Conservation (phyloP, 306 rosid species). For the Prunus armeniaca region DNA sequence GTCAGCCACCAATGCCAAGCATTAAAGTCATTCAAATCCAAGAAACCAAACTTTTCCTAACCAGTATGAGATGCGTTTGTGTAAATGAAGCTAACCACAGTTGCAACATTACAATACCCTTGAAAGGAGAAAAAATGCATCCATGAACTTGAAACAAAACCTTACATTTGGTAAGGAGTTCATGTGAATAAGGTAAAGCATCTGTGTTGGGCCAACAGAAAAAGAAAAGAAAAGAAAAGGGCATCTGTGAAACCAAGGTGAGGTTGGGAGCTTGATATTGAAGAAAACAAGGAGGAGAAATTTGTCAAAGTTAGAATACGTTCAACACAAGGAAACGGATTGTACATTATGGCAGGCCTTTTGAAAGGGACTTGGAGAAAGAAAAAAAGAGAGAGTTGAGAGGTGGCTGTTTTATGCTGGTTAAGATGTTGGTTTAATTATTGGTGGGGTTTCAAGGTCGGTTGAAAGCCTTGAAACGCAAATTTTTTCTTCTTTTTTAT, state of each 20-base stretch:
- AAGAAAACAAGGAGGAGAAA: conserved; percentile 7
- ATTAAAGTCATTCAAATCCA: not conserved
- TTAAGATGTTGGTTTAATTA: not conserved
- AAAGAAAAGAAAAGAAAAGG: not conserved
- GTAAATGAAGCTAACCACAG: too few species aligned
- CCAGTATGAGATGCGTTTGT: too few species aligned
- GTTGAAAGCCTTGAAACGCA: not conserved
- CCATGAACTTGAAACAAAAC: not conserved
- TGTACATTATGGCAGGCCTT: conserved; percentile 6
- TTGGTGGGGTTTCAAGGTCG: not conserved
- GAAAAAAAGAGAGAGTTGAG: not conserved
- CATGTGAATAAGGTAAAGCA: not conserved
- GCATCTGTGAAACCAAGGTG: not conserved
- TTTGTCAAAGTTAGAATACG: conserved; percentile 6
- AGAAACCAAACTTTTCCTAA: too few species aligned
- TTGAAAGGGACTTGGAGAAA: not conserved
- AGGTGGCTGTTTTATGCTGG: not conserved
- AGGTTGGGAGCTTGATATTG: not conserved
- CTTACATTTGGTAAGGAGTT: not conserved
- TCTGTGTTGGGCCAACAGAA: not conserved
- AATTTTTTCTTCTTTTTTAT: not conserved
- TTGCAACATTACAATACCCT: not conserved
- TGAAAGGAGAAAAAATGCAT: not conserved
- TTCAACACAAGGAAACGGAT: conserved; percentile 7
- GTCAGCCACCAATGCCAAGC: not conserved